Base-by-base conservation (phyloP, 1,284 basidiomycete species). In the Malassezia obtusa region DNA sequence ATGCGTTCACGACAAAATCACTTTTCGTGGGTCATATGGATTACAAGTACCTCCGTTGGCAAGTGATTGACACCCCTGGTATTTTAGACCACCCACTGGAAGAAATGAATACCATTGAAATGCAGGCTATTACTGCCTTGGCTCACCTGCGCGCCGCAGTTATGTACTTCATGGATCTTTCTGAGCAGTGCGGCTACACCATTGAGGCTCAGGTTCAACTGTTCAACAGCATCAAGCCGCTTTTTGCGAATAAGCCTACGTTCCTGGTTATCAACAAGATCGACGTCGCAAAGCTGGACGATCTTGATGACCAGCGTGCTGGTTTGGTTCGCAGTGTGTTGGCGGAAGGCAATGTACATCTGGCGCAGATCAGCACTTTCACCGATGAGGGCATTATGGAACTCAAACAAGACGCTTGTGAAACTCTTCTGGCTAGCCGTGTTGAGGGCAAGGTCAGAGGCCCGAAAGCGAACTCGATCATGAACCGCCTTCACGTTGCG, bases 41-140 rank as follows among this genome's bases (percentile, higher is more conserved):
- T 56, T 73, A 73, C 62, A 73, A 72, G 56, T 73, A 73, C 54
- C 65, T 72, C 45, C 67, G 69, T 35, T 72, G 69, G 71, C 71
- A 72, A 50, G 69, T 73, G 40, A 67, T 73, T 41, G 71, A 73
- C 54, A 73, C 71, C 31, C 71, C 71, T 4, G 71, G 71, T 43
- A 73, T 73, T 35, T 57, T 73, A 41, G 71, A 73, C 46, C 71
- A 73, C 48, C 71, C 71, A 2, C 61, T 73, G 38, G 71, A 73
- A 53, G 71, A 73, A 59, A 73, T 73, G 71, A 73, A 73, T 60
- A 73, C 71, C 28, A 73, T 73, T 52, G 71, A 73, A 58, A 73
- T 73, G 71, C 71, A 73, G 59, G 68, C 67, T 53, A 73, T 73
- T 59, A 73, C 71, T 15, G 71, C 71, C 0, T 63, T 73, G 3